Evolutionary conservation across 2,329 filamentous ascomycete species (phyloP), one percentile per base, ranked within the genome.

Genomic region (Grosmannia huntii): DNA sequence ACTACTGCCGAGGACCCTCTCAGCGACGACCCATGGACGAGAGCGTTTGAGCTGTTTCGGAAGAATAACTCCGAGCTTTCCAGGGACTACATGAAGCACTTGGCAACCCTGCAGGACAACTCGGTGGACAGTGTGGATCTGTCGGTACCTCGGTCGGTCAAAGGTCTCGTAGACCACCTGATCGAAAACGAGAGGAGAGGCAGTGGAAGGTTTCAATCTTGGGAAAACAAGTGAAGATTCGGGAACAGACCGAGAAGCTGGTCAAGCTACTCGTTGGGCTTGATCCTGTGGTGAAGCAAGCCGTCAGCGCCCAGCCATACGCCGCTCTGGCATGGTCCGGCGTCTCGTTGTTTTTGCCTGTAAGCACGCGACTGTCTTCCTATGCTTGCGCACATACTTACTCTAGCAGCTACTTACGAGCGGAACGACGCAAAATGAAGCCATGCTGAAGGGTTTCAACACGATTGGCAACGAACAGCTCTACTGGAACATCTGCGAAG

Each of bases 1-100:
- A 12, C 36, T 16, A 38, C 16, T 12, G 36, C 36, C 6, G 36
- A 38, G 2, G 36, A 5, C 36, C 12, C 36, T 38, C 36, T 12
- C 16, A 38, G 36, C 36, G 36, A 21, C 41, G 41, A 46, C 4
- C 41, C 16, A 21, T 46, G 41, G 41, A 46, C 41, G 16, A 46
- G 41, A 46, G 41, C 41, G 16, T 46, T 46, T 46, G 41, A 21
- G 41, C 16, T 46, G 36, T 67, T 1, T 70, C 77, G 0, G 28
- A 14, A 51, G 11, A 19, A 38, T 5, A 10, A 38, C 5, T 10
- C 49, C 9, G 25, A 38, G 9, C 31, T 44, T 38, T 14, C 11
- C 11, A 23, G 9, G n/a, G 25, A 53, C 9, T 53, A 53, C 33
- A 23, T 16, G 4, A 12, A 3, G 25, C 33, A 53, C 6, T 31